phyloP scores from a whole-genome alignment of 257 asterid genomes.

The Marsdenia floribunda region DNA sequence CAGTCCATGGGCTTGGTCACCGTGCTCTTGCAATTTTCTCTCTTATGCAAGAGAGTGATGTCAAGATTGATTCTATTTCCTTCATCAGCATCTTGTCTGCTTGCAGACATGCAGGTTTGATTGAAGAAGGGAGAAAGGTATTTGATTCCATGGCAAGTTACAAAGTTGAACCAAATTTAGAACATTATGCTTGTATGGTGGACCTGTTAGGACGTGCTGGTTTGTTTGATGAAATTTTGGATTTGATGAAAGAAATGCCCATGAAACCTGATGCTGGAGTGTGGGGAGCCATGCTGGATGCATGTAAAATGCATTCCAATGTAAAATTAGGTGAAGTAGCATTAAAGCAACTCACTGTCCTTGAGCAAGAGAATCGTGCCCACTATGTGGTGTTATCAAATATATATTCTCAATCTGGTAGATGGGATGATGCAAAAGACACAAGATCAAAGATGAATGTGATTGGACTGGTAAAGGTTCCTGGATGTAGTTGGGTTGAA shows the following conservation, averaged over 20 bases:
- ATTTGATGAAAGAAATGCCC: constrained; percentile 20
- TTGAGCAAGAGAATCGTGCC: constrained; percentile 24
- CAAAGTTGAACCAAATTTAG: constrained; percentile 20
- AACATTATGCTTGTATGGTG: constrained; percentile 37
- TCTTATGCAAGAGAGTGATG: constrained; percentile 20
- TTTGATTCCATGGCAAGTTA: constrained; percentile 20
- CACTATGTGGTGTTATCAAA: constrained; percentile 27
- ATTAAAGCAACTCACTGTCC: constrained; percentile 16
- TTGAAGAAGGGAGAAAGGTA: constrained; percentile 25
- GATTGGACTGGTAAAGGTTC: constrained; percentile 15
- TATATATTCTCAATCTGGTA: constrained; percentile 29
- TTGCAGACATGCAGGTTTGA: constrained; percentile 32
- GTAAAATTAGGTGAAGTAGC: constrained; percentile 29
- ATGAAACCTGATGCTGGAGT: constrained; percentile 28
- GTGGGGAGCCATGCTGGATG: constrained; percentile 32
- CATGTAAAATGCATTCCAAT: constrained; percentile 27
- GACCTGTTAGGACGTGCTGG: constrained; percentile 36
- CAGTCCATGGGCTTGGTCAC: constrained; percentile 26
- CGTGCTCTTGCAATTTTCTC: constrained; percentile 22
- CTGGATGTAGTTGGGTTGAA: constrained; percentile 32
- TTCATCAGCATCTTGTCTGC: constrained; percentile 27
- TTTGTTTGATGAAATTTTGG: constrained; percentile 23
- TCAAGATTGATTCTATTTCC: constrained; percentile 25
- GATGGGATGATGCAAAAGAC: constrained; percentile 27
- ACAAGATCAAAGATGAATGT: constrained; percentile 24